These are phyloP conservation scores for Colletotrichum lupini DNA, from an alignment of 2,329 filamentous ascomycete species.

Conservation along the genomic window DNA sequence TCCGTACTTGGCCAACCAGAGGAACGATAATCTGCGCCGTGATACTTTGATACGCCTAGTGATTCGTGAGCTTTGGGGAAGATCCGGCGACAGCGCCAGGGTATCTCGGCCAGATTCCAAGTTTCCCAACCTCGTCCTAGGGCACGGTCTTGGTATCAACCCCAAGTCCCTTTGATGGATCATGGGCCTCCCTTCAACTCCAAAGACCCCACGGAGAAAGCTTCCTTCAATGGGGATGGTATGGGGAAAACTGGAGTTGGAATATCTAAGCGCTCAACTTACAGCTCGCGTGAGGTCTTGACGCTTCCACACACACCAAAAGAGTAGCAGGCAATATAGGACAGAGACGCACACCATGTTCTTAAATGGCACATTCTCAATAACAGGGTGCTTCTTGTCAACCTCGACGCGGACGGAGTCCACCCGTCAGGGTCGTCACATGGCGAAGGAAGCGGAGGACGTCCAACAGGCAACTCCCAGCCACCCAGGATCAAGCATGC, in stretches of 20 bases:
- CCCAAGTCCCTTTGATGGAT: not conserved
- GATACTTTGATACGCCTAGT: not conserved
- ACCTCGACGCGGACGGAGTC: not conserved
- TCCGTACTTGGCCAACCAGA: conserved; percentile 20
- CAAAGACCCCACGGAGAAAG: conserved; percentile 18
- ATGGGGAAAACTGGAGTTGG: conserved; percentile 19
- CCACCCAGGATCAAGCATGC: conserved; percentile 5
- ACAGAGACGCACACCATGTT: not conserved
- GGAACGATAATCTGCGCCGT: conserved; percentile 4
- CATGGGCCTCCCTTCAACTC: not conserved
- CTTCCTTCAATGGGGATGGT: conserved; percentile 27
- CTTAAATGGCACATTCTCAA: not conserved
- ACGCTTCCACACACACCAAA: not conserved
- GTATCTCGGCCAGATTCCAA: conserved; percentile 8
- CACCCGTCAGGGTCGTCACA: conserved; percentile 7
- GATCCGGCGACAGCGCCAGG: not conserved
- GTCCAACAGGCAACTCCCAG: not conserved
- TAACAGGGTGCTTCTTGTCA: not conserved
- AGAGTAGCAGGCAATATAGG: not conserved
- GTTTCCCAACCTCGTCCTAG: not conserved
- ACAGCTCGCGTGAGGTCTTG: not conserved
- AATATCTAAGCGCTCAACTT: conserved; percentile 24
- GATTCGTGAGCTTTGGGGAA: conserved; percentile 19
- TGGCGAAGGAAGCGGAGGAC: conserved; percentile 4
- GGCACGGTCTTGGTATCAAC: not conserved